Base-by-base conservation (phyloP, 2,329 filamentous ascomycete species). In the Lachnellula suecica region DNA sequence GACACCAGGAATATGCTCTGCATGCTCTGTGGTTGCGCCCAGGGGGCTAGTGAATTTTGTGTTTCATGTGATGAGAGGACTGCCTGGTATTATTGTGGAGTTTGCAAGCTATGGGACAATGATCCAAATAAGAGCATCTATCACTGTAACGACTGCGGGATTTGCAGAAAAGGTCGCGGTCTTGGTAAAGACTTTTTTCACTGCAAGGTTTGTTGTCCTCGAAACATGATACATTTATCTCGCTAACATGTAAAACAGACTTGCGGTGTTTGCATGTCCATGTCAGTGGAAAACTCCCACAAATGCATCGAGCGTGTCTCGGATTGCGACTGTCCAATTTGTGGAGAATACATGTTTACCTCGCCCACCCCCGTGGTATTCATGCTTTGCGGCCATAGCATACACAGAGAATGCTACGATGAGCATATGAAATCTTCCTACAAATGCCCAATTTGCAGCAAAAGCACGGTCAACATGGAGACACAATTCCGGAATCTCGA, bases 101-200 rank as follows among this genome's bases (percentile, higher is more conserved):
- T 94, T 50, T 99, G 94, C 78, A 97, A 97, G 72, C 79, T 99
- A 2, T 99, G 94, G 94, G 93, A 97, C 66, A 91, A 97, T 65
- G 89, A 97, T 61, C 83, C 85, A 49, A 86, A 84, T 60, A 97
- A 95, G 70, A 88, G 87, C 59, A 96, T 97, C 52, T 99, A 99
- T 67, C 94, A 99, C 68, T 99, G 94, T 70, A 82, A 85, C 65
- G 94, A 97, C 65, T 99, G 94, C 70, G 94, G 94, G 4, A 96
- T 99, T 56, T 99, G 94, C 68, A 83, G 94, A 53, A 86, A 92
- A 52, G 94, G 94, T 1, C 83, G 91, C 68, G 94, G 94, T 1
- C 75, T 99, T 25, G 93, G 94, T 4, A 97, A 96, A 68, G 94
- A 99, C 68, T 99, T 96, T 68, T 92, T 95, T 66, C 94, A 99